phyloP scores from a whole-genome alignment of 768 basidiomycete genomes.

The Hygrophorus pudorinus region DNA sequence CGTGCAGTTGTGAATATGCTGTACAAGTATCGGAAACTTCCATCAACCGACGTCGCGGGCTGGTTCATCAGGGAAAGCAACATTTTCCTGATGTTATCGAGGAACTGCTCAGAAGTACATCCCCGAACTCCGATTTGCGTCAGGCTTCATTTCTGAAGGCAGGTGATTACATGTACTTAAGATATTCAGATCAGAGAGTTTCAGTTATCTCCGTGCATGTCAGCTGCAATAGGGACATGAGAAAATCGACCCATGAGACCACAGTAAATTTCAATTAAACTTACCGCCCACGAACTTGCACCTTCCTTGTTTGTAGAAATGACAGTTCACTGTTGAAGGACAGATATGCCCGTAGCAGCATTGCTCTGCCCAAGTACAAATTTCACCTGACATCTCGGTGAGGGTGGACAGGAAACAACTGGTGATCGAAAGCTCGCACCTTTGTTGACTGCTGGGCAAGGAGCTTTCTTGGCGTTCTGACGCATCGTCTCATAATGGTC shows the following conservation, averaged over 20 bases:
- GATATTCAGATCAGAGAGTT: background rate
- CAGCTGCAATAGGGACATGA: constrained; percentile 17
- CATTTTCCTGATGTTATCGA: too few relatives aligned
- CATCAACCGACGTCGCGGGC: too few relatives aligned
- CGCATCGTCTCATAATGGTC: constrained; percentile 47
- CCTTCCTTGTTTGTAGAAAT: constrained; percentile 40
- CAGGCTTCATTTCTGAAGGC: too few relatives aligned
- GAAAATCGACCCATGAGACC: constrained; percentile 5
- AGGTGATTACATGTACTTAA: background rate
- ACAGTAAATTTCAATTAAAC: constrained; percentile 12
- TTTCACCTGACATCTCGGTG: constrained; percentile 30
- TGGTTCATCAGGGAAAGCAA: too few relatives aligned
- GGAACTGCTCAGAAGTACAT: too few relatives aligned
- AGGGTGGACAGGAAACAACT: constrained; percentile 5
- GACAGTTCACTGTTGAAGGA: constrained; percentile 31
- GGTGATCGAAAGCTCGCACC: constrained; percentile 24
- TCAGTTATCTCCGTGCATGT: constrained; percentile 27
- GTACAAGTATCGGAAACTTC: too few relatives aligned
- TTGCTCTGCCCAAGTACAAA: constrained; percentile 48
- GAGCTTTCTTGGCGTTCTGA: constrained; percentile 49
- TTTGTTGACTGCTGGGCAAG: constrained; percentile 50
- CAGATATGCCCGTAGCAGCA: constrained; percentile 51
- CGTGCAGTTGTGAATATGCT: too few relatives aligned
- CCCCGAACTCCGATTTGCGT: too few relatives aligned
- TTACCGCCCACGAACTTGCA: constrained; percentile 57